Base-by-base conservation (phyloP, 768 basidiomycete genomes). In the Boletus sensibilis region DNA sequence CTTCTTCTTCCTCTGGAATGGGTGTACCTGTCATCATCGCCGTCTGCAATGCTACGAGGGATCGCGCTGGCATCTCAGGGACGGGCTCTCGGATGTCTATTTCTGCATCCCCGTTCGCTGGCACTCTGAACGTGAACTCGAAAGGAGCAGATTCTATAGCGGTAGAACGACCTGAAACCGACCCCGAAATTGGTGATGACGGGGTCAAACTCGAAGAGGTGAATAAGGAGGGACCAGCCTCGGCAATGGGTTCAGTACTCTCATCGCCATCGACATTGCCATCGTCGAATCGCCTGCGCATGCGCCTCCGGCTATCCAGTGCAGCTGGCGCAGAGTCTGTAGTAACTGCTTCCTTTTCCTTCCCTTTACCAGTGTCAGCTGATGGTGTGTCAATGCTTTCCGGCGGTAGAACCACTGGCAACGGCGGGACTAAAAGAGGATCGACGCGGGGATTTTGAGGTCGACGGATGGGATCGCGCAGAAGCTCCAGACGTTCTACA, bases 51-150 rank as follows among this genome's bases (percentile, higher is more conserved):
- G 66, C 66, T 29, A 56, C 66, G 27, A 70, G 35, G 13, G 67
- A 68, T 18, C 41, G 61, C 9, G 54, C 65, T 5, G 68, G 67
- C 48, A 58, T 46, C 31, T 70, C 68, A 18, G 67, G 67, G 7
- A 68, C 59, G 1, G 67, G 67, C 25, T 68, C 67, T 43, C 67
- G 61, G 1, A 70, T 52, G 21, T 62, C 61, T 45, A 56, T 64
- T 39, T 63, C 67, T 13, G 53, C n/a, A 31, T 51, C 38, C 20
- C 9, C 27, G 13, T 50, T 29, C 5, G 45, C 8, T 14, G 56
- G 63, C 31, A 43, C 16, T 38, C 49, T 60, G 53, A 68, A 68
- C 1, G 68, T 70, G 41, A 68, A 68, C 42, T 68, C 67, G 45
- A 68, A 70, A 9, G 65, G 44, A 18, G 53, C 18, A 3, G 48